Percentiles rank a stretch among this genome's conserved stretches.
Conservation (phyloP, 176 grass and related monocot species). For the Puccinellia tenuiflora region DNA sequence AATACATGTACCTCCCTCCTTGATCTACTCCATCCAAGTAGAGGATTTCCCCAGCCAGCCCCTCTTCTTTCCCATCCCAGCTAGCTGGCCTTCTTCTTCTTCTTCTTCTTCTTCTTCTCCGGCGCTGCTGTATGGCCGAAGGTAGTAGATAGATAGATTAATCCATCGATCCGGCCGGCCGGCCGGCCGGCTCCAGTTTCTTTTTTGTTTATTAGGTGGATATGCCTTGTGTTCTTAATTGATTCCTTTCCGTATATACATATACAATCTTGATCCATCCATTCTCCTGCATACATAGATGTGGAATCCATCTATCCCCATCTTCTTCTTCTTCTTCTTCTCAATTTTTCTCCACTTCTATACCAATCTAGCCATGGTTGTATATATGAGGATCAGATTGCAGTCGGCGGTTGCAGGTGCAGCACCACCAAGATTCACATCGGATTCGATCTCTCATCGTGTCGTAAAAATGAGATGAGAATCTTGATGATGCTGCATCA, state of each 20-base stretch:
- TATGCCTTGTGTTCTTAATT: neutral
- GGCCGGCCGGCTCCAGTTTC: neutral
- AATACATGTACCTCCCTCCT: neutral
- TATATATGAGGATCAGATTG: neutral
- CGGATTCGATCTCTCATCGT: conserved; percentile 6
- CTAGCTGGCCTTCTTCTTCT: neutral
- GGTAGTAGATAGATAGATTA: too few species aligned
- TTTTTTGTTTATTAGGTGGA: conserved; percentile 1
- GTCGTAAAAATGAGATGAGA: conserved; percentile 42
- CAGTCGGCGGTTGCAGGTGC: conserved; percentile 67
- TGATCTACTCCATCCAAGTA: neutral
- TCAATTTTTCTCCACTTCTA: neutral
- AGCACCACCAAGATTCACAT: conserved; percentile 98
- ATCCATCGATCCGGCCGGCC: neutral
- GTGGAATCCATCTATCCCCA: neutral
- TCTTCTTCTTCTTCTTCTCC: neutral
- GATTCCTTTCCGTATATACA: neutral
- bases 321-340: neutral
- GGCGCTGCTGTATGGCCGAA: neutral
- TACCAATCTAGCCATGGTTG: neutral
- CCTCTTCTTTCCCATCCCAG: neutral
- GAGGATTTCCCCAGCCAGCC: neutral
- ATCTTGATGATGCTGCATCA: conserved; percentile 99
- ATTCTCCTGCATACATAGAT: neutral
- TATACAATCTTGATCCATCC: neutral